Evolutionary conservation across 139 green algal species (phyloP), one percentile per base, ranked within the genome.

Genomic region (Chlorella vulgaris): DNA sequence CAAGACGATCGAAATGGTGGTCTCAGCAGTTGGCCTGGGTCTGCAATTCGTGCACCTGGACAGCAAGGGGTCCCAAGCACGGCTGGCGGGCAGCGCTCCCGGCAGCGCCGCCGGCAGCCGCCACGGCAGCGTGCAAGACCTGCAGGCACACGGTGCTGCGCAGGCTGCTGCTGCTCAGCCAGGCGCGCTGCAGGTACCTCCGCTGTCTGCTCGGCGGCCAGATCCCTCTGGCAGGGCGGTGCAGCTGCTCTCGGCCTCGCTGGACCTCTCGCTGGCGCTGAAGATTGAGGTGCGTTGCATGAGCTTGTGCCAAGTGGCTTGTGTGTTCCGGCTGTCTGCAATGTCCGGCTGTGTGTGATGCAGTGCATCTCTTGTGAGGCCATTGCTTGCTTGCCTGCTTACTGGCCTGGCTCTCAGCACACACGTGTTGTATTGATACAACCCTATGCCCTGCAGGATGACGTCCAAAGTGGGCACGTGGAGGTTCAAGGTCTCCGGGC

Each of bases 1-100:
- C 51, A 69, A 51, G n/a, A 74, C 40, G 33, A 77, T 92, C 24
- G 78, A 91, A 80, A 80, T 92, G 19, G 80, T 86, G 40, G 7
- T 92, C 19, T 82, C 70, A 3, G 87, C 85, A 6, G 73, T 90
- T 42, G 89, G 87, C 21, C 60, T 91, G 51, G 89, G 87, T 2
- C 82, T 92, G 50, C 89, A 89, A 50, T 88, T 92, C 74, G 69
- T 91, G 80, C 84, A 91, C 62, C 61, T 90, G 26, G 83, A 89
- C 2, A 50, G 29, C 4, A n/a, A 50, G 28, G 42, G n/a, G 39
- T 40, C 8, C 15, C 69, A 15, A 24, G 36, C 7, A 7, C 38
- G 36, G 13, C 21, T n/a, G n/a, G 13, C 74, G 13, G 74, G 42
- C 42, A 28, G 42, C 38, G 18, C 26, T 28, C 1, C 35, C 69